A percentile compares a stretch with the other conserved stretches of the same genome.
These are phyloP conservation scores for Pseudognaphalium luteoalbum DNA, from an alignment of 129 eudicot species.

Conservation along the genomic window DNA sequence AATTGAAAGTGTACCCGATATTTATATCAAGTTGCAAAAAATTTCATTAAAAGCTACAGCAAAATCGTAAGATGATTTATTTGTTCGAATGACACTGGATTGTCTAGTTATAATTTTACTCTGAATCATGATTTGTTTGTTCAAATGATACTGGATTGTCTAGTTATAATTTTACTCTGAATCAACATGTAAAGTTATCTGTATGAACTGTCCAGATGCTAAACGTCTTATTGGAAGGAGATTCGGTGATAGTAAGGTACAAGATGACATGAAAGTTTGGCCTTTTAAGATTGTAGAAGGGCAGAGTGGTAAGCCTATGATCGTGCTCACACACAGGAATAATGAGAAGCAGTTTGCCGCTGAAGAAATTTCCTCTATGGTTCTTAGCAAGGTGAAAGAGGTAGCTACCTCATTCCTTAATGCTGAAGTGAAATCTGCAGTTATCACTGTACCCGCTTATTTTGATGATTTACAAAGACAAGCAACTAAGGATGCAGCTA, in stretches of 20 bases:
- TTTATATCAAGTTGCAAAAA: too few relatives aligned
- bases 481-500: conserved; percentile 67
- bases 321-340: conserved; percentile 40
- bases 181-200: background rate
- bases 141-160: background rate
- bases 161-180: background rate
- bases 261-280: conserved; percentile 53
- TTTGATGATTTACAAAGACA: conserved; percentile 57
- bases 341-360: conserved; percentile 43
- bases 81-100: background rate
- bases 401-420: conserved; percentile 47
- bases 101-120: background rate
- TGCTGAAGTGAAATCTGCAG: conserved; percentile 37
- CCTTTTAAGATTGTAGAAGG: conserved; percentile 51
- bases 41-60: too few relatives aligned
- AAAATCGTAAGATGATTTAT: background rate
- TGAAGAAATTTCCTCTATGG: conserved; percentile 57
- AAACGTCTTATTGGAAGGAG: conserved; percentile 54
- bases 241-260: conserved; percentile 45
- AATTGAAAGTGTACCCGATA: background rate
- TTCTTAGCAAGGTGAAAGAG: conserved; percentile 49
- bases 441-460: conserved; percentile 54
- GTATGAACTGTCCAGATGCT: conserved; percentile 18
- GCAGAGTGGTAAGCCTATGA: conserved; percentile 50
- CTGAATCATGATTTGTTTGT: background rate